phyloP scores from a whole-genome alignment of 2,329 filamentous ascomycete species.

The Monosporascus sp. region DNA sequence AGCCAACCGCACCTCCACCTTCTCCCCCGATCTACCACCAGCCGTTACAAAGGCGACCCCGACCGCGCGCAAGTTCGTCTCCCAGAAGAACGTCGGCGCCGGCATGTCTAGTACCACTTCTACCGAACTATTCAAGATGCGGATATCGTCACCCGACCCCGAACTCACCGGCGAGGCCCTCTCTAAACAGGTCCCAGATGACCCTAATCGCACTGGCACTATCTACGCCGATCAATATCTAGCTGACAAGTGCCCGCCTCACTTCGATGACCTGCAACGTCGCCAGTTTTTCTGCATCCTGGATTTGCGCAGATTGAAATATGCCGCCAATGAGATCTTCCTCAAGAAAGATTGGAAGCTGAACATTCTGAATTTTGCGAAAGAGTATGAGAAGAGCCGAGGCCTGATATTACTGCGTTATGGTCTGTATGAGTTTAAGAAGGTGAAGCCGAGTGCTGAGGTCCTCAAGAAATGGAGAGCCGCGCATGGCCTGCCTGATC shows the following conservation, averaged over 20 bases:
- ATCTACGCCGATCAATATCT: constrained; percentile 59
- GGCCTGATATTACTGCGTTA: constrained; percentile 58
- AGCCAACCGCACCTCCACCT: constrained; percentile 19
- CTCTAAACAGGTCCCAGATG: constrained; percentile 48
- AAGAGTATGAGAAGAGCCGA: constrained; percentile 60
- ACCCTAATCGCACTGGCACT: constrained; percentile 46
- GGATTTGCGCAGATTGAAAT: constrained; percentile 57
- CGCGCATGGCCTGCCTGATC: constrained; percentile 49
- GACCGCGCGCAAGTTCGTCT: constrained; percentile 22
- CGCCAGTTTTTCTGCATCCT: constrained; percentile 61
- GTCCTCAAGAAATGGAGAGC: constrained; percentile 55
- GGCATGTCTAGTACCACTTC: constrained; percentile 46
- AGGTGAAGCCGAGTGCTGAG: constrained; percentile 53
- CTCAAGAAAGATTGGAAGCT: constrained; percentile 58
- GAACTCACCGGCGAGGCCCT: constrained; percentile 52
- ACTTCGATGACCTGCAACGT: constrained; percentile 54
- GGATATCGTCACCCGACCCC: constrained; percentile 52
- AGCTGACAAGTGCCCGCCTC: constrained; percentile 50
- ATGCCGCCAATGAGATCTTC: constrained; percentile 58
- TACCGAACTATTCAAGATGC: constrained; percentile 53
- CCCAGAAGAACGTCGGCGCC: constrained; percentile 38
- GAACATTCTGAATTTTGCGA: constrained; percentile 58
- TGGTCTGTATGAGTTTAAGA: constrained; percentile 59
- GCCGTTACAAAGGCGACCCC: constrained; percentile 17
- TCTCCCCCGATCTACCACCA: constrained; percentile 24